Evolutionary conservation across 208 protist genomes (phyloP).

Genomic region (Sergeia podlipaevii): DNA sequence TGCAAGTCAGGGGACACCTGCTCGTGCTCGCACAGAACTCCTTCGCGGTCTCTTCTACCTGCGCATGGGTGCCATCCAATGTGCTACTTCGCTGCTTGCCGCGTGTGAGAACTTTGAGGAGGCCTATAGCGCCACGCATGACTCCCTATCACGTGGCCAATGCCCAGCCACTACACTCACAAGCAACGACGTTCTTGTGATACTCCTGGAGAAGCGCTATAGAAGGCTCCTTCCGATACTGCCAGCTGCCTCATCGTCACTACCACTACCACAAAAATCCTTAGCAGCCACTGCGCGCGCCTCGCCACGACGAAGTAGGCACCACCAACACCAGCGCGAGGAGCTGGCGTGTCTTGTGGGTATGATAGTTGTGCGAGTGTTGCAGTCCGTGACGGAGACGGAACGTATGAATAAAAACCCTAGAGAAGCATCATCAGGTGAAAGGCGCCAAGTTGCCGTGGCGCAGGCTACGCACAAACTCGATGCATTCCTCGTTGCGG

Average conservation of each 20-base stretch:
- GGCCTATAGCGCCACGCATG: conserved; percentile 25
- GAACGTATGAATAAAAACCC: not conserved
- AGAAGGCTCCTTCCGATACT: conserved; percentile 6
- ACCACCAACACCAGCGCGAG: not conserved
- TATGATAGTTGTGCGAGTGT: conserved; percentile 18
- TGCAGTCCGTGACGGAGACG: conserved; percentile 14
- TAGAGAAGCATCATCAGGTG: not conserved
- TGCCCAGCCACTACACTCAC: conserved; percentile 25
- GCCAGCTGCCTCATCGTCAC: not conserved
- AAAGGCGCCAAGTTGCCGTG: not conserved
- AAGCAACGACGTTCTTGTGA: conserved; percentile 18
- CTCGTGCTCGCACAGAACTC: conserved; percentile 31
- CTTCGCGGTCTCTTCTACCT: conserved; percentile 56
- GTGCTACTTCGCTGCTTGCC: conserved; percentile 41
- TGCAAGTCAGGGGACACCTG: conserved; percentile 22
- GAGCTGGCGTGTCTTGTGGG: conserved; percentile 26
- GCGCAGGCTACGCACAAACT: conserved; percentile 3
- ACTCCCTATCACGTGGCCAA: not conserved
- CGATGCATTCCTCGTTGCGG: conserved; percentile 22
- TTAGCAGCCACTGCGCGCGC: too few species aligned
- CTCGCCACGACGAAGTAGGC: not conserved
- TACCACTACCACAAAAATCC: not conserved
- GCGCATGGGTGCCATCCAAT: conserved; percentile 19
- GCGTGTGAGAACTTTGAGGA: conserved; percentile 66
- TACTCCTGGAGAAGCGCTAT: conserved; percentile 53